Evolutionary conservation across 768 basidiomycete species (phyloP).

Genomic region (Holtermanniella nyarrowii): DNA sequence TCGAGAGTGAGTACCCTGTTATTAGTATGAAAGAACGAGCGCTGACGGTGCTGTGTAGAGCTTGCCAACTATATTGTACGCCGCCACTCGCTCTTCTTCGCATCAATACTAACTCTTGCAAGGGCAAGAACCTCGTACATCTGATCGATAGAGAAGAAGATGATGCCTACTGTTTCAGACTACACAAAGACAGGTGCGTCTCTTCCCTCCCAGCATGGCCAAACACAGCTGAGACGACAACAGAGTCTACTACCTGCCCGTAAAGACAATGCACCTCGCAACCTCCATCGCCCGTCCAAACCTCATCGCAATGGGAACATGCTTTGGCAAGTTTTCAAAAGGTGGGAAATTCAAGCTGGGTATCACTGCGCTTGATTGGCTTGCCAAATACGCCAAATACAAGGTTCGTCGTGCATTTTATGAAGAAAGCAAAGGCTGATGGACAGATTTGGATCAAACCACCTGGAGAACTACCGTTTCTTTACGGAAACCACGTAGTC

Average conservation of each 20-base stretch:
- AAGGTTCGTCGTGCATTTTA: slow-evolving; percentile 52
- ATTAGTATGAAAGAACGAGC: not conserved
- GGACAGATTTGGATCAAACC: slow-evolving; percentile 94
- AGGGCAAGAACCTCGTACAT: slow-evolving; percentile 95
- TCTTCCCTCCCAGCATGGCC: not conserved
- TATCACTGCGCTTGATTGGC: slow-evolving; percentile 80
- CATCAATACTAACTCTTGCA: not conserved
- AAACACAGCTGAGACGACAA: not conserved
- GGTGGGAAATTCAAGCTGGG: slow-evolving; percentile 96
- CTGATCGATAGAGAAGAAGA: slow-evolving; percentile 81
- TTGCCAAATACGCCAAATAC: slow-evolving; percentile 94
- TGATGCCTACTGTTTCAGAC: slow-evolving; percentile 87
- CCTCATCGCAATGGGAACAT: slow-evolving; percentile 85
- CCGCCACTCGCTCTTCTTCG: slow-evolving; percentile 16
- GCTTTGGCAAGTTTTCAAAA: slow-evolving; percentile 96
- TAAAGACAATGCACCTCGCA: slow-evolving; percentile 81
- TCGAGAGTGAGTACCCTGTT: slow-evolving; percentile 50
- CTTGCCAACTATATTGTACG: slow-evolving; percentile 91
- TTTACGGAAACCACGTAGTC: slow-evolving; percentile 96
- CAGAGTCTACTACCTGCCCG: slow-evolving; percentile 86
- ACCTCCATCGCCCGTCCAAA: slow-evolving; percentile 88
- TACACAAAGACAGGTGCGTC: slow-evolving; percentile 68
- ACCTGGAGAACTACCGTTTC: slow-evolving; percentile 97
- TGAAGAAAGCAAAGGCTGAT: not conserved
- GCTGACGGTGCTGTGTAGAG: slow-evolving; percentile 41